phyloP scores from a whole-genome alignment of 176 grass and related monocot species.

The Eleusine coracana region DNA sequence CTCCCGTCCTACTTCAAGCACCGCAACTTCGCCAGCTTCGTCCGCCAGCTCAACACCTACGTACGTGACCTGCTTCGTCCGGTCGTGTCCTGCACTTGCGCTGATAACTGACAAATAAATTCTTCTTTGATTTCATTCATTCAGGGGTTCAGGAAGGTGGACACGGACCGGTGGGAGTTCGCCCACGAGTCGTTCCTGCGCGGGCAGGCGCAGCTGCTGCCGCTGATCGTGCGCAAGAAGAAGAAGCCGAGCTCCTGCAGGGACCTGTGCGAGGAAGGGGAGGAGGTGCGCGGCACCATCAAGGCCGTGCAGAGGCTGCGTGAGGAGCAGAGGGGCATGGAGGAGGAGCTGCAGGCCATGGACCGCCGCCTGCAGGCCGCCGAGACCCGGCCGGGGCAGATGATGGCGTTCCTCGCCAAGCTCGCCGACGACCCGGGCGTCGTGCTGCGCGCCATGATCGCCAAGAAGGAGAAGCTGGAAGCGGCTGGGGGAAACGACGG shows the following conservation, averaged over 20 bases:
- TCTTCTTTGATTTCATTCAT: background rate
- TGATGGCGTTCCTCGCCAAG: constrained; percentile 61
- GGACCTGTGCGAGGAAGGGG: constrained; percentile 42
- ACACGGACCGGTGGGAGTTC: constrained; percentile 68
- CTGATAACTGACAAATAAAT: background rate
- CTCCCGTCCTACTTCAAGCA: constrained; percentile 90
- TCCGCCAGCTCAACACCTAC: constrained; percentile 96
- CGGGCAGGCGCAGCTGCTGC: constrained; percentile 52
- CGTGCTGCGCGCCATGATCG: constrained; percentile 52
- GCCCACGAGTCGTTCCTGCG: constrained; percentile 65
- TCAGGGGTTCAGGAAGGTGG: constrained; percentile 62
- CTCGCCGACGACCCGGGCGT: constrained; percentile 48
- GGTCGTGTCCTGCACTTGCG: background rate
- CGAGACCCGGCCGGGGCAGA: constrained; percentile 55
- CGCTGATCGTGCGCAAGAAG: constrained; percentile 59
- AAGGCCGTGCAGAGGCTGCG: constrained; percentile 50
- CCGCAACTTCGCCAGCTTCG: constrained; percentile 91
- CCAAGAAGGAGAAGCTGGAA: constrained; percentile 50
- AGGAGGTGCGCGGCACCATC: constrained; percentile 58
- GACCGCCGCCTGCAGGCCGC: constrained; percentile 47
- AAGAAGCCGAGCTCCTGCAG: constrained; percentile 16
- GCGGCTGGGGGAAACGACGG: background rate
- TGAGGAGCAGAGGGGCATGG: constrained; percentile 46
- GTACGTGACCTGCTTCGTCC: constrained; percentile 29
- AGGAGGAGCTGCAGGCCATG: constrained; percentile 54